phyloP scores from a whole-genome alignment of 2,329 filamentous ascomycete genomes.

The Paramyrothecium roridum region DNA sequence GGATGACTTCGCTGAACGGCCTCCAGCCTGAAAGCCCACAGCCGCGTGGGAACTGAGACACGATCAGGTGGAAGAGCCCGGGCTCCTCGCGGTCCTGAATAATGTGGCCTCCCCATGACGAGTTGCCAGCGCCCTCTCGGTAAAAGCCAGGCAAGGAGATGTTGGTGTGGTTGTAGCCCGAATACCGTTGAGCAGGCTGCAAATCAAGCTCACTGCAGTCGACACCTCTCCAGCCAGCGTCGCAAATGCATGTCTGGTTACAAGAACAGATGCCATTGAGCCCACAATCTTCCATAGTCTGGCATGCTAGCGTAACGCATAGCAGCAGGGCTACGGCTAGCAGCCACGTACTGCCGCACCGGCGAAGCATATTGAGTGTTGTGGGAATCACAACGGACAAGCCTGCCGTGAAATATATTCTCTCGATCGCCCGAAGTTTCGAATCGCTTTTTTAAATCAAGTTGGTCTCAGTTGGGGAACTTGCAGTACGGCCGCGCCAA shows the following conservation, averaged over 20 bases:
- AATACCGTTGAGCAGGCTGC: constrained; percentile 28
- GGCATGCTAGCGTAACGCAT: neutral
- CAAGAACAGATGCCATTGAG: constrained; percentile 10
- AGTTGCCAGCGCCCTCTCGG: constrained; percentile 25
- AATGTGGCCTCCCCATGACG: constrained; percentile 41
- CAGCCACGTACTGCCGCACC: neutral
- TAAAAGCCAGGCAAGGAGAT: constrained; percentile 4
- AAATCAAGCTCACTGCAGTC: constrained; percentile 39
- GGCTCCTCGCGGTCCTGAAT: constrained; percentile 32
- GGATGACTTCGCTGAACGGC: constrained; percentile 34
- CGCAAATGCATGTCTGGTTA: constrained; percentile 12
- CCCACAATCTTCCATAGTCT: constrained; percentile 10
- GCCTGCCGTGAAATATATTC: too few species aligned
- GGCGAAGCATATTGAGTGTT: neutral
- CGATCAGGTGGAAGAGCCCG: constrained; percentile 36
- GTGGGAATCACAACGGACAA: neutral
- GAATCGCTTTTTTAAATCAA: too few species aligned
- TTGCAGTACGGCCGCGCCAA: too few species aligned
- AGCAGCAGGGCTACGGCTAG: neutral
- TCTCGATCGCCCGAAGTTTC: too few species aligned
- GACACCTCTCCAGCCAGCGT: constrained; percentile 34
- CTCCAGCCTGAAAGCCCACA: constrained; percentile 39
- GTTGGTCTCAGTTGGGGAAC: too few species aligned
- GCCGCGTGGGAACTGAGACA: constrained; percentile 35
- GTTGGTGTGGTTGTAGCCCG: constrained; percentile 39